Base-by-base conservation (phyloP, 2,329 filamentous ascomycete genomes). In the Claviceps pazoutovae region DNA sequence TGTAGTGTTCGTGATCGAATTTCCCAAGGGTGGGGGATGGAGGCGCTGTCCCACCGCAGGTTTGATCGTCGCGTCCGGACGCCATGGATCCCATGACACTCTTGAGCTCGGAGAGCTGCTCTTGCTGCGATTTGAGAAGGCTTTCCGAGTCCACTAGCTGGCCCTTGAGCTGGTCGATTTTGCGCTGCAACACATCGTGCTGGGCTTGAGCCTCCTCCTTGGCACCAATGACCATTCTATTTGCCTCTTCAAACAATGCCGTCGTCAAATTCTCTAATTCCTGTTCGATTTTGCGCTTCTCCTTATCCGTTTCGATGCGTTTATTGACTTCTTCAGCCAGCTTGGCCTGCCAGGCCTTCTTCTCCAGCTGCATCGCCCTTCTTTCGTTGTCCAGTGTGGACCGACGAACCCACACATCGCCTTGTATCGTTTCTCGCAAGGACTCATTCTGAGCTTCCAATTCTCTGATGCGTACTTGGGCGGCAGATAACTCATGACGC, bases 221-320 rank as follows among this genome's bases (percentile, higher is more conserved):
- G 39, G 91, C 91, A 16, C 61, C 64, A 42, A 91, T 87, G 50
- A 98, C 93, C 91, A 98, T 97, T 75, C 86, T 90, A 71, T 98
- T 97, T 48, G 93, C 93, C 72, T 98, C 91, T 64, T 97, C 89
- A 56, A 98, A 98, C n/a, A 98, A 76, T 30, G 88, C 89, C 1
- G 88, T 83, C 0, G 93, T 97, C 56, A 98, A 69, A 50, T 82
- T 87, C 69, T 97, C 93, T 46, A 98, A 72, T 67, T 98, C 93
- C 59, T 86, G 83, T 66, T 98, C 93, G 34, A 96, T 95, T 56
- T 83, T 83, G 66, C 85, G 87, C 73, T 93, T 95, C 52, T 88
- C 86, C 64, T 80, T 82, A 62, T 90, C 85, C 11, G 78, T 78
- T 46, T 82, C 77, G 7, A 73, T 66, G n/a, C 84, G 78, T 57